Evolutionary conservation across 345 rosid genomes (phyloP).

Genomic region (Hibiscus syriacus): DNA sequence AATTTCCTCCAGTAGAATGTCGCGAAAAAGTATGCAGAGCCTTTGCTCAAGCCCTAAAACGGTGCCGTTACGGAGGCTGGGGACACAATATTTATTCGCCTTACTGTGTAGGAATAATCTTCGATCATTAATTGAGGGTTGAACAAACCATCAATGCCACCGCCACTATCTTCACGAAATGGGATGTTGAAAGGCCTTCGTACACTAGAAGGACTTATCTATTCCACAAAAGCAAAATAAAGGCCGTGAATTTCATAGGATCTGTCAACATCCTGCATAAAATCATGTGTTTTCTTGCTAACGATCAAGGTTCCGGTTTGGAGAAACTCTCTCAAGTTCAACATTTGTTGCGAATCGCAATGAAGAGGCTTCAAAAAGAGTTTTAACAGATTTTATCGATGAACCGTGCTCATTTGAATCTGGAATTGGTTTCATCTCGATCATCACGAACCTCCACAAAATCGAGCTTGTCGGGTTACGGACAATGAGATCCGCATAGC

Average conservation of each 20-base stretch:
- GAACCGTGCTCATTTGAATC: slow-evolving; percentile 60
- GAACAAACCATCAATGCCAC: slow-evolving; percentile 24
- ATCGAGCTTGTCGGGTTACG: slow-evolving; percentile 40
- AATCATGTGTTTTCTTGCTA: slow-evolving; percentile 31
- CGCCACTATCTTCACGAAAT: slow-evolving; percentile 23
- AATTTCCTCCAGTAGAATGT: background rate
- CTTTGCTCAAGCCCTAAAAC: background rate
- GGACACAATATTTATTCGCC: background rate
- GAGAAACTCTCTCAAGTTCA: slow-evolving; percentile 39
- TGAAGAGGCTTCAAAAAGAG: slow-evolving; percentile 68
- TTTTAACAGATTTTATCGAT: slow-evolving; percentile 60
- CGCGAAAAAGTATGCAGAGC: background rate
- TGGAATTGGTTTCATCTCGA: slow-evolving; percentile 61
- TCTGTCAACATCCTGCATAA: slow-evolving; percentile 33
- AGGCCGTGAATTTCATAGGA: slow-evolving; percentile 39
- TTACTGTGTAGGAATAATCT: too few relatives aligned
- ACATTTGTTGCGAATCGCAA: slow-evolving; percentile 49
- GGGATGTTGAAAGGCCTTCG: slow-evolving; percentile 28
- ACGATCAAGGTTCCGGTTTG: slow-evolving; percentile 16
- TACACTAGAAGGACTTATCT: slow-evolving; percentile 33
- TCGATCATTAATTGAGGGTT: background rate
- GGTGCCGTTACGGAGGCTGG: background rate
- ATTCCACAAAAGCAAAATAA: slow-evolving; percentile 28
- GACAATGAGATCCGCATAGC: slow-evolving; percentile 13
- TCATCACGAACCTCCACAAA: slow-evolving; percentile 50